phyloP scores from a whole-genome alignment of 2,329 filamentous ascomycete species.

The Polytolypa hystricis region DNA sequence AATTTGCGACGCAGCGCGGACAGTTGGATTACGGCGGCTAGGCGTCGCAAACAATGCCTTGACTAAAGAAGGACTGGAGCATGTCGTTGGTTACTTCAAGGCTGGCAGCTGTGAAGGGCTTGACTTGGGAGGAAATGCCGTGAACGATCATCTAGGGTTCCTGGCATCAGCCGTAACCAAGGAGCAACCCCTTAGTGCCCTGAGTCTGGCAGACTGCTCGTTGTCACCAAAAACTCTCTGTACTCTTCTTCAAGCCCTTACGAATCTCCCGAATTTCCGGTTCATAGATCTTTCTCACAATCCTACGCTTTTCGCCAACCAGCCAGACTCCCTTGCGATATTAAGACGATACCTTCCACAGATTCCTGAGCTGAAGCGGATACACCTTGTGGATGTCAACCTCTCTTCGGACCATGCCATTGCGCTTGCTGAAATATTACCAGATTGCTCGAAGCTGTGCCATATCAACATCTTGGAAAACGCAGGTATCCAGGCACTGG shows the following conservation, averaged over 20 bases:
- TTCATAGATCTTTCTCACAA: slow-evolving; percentile 94
- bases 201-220: slow-evolving; percentile 79
- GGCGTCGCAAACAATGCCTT: slow-evolving; percentile 76
- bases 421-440: slow-evolving; percentile 77
- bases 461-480: slow-evolving; percentile 86
- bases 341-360: slow-evolving; percentile 78
- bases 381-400: slow-evolving; percentile 76
- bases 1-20: slow-evolving; percentile 71
- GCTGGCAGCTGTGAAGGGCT: slow-evolving; percentile 74
- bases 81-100: slow-evolving; percentile 65
- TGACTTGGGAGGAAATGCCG: slow-evolving; percentile 77
- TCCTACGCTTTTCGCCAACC: slow-evolving; percentile 60
- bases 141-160: slow-evolving; percentile 41
- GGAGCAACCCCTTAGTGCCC: slow-evolving; percentile 56
- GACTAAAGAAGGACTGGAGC: slow-evolving; percentile 59
- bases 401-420: slow-evolving; percentile 83
- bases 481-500: slow-evolving; percentile 46
- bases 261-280: slow-evolving; percentile 59
- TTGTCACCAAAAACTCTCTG: slow-evolving; percentile 62
- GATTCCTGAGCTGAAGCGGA: slow-evolving; percentile 63
- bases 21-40: slow-evolving; percentile 65
- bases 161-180: slow-evolving; percentile 26
- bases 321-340: slow-evolving; percentile 61
- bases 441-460: slow-evolving; percentile 68
- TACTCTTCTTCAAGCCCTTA: slow-evolving; percentile 62